Evolutionary conservation across 1,139 yeast species (phyloP).

Genomic region (Taiozyma sp.): DNA sequence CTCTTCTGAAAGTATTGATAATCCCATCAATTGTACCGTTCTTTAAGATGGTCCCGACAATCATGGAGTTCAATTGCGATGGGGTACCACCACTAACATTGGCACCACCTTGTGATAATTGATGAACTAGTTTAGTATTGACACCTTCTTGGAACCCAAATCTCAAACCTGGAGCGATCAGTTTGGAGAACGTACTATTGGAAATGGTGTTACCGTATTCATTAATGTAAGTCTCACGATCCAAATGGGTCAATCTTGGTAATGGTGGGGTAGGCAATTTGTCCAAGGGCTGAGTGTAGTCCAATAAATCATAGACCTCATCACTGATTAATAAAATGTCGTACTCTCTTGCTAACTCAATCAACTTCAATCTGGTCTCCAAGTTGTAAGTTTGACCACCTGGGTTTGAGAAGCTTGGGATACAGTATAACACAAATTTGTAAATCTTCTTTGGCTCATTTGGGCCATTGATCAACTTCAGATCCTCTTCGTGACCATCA

Average conservation of each 20-base stretch:
- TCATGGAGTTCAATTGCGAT: conserved; percentile 68
- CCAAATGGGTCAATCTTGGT: conserved; percentile 53
- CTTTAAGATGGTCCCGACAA: conserved; percentile 59
- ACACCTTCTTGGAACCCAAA: conserved; percentile 86
- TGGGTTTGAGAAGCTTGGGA: conserved; percentile 86
- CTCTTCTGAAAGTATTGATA: conserved; percentile 38
- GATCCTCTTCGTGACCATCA: conserved; percentile 20
- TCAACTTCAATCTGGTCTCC: conserved; percentile 48
- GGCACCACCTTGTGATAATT: conserved; percentile 76
- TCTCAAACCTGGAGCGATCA: conserved; percentile 84
- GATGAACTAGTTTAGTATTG: conserved; percentile 51
- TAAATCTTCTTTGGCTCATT: conserved; percentile 49
- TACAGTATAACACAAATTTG: conserved; percentile 70
- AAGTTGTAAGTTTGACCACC: conserved; percentile 63
- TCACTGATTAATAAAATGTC: conserved; percentile 76
- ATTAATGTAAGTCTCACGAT: conserved; percentile 33
- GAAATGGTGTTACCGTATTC: conserved; percentile 48
- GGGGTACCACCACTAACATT: conserved; percentile 88
- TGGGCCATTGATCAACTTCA: conserved; percentile 39
- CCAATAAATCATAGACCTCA: conserved; percentile 80
- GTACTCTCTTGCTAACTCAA: conserved; percentile 70
- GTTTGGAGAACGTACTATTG: conserved; percentile 69
- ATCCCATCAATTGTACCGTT: conserved; percentile 48
- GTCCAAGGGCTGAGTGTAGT: conserved; percentile 35
- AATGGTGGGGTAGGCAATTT: conserved; percentile 29